Conservation (phyloP, 495 filamentous ascomycete genomes). For the Aspergillus conjunctus region DNA sequence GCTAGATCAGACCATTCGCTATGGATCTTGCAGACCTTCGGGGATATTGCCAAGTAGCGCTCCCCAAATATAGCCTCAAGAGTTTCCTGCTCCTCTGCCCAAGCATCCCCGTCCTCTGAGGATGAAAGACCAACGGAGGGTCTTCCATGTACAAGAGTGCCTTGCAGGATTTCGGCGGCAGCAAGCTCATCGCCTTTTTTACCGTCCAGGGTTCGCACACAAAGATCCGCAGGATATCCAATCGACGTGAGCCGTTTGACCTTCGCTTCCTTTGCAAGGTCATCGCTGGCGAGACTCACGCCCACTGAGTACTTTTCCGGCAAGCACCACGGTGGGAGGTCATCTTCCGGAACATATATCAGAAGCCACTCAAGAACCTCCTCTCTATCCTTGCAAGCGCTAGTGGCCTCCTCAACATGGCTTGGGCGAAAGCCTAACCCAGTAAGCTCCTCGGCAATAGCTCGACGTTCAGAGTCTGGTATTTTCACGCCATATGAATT, state of each 20-base stretch:
- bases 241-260: conserved; percentile 79
- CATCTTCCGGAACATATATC: conserved; percentile 95
- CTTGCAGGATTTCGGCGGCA: conserved; percentile 77
- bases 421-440: conserved; percentile 79
- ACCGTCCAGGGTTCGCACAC: conserved; percentile 69
- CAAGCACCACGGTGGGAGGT: conserved; percentile 84
- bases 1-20: conserved; percentile 45
- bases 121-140: conserved; percentile 22
- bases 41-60: conserved; percentile 57
- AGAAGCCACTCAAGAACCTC: conserved; percentile 92
- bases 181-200: conserved; percentile 70
- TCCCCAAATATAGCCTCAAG: conserved; percentile 79
- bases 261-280: conserved; percentile 74
- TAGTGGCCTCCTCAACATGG: conserved; percentile 85
- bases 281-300: conserved; percentile 75
- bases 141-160: conserved; percentile 55
- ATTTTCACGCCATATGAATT: conserved; percentile 75
- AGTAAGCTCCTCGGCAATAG: conserved; percentile 72
- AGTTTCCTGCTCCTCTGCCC: conserved; percentile 81
- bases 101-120: conserved; percentile 48
- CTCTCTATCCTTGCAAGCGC: conserved; percentile 87
- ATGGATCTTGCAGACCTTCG: conserved; percentile 65
- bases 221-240: conserved; percentile 84
- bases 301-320: conserved; percentile 90
- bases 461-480: conserved; percentile 52